Base-by-base conservation (phyloP, 2,329 filamentous ascomycete species). In the Penicillium psychrosexuale region DNA sequence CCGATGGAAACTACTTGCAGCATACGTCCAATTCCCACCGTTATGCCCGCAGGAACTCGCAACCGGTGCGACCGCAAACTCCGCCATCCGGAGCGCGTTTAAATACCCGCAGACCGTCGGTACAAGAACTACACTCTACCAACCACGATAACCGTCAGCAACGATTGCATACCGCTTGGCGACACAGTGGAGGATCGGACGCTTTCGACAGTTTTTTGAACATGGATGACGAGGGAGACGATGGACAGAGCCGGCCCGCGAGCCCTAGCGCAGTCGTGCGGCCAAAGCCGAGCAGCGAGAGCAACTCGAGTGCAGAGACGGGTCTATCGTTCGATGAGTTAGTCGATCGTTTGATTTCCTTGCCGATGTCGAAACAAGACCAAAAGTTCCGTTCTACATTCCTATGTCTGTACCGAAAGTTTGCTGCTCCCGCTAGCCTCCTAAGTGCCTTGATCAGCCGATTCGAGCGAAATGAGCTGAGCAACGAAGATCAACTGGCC, bases 401-500 rank as follows among this genome's bases (percentile, higher is more conserved):
- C 66, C 80, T 97, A 30, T 96, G 93, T 61, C 79, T 97, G 13
- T 97, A 97, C 74, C 88, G 94, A 59, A 95, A 94, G 71, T 97
- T 99, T 69, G 89, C 91, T 4, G 84, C 92, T 2, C 94, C 94
- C 0, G 82, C 83, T 9, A 83, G 88, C 61, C 80, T 99, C 5
- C 84, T 97, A 49, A 82, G 86, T 38, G 86, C 90, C 8, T 88
- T 97, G 42, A 73, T 79, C 31, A 62, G 62, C 51, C 74, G 75
- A 8, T 79, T 96, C 38, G 81, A 86, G 55, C 86, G 89, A 37
- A 84, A 96, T 57, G 88, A 96, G 61, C 80, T 89, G 24, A 84
- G 85, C 65, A 83, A 85, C 40, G 86, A 89, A 57, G 81, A 85
- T 60, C 87, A 89, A 59, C 82, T 97, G 40, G 86, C 86, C 51